phyloP scores from a whole-genome alignment of 2,329 filamentous ascomycete species.

The Sporothrix sp. region DNA sequence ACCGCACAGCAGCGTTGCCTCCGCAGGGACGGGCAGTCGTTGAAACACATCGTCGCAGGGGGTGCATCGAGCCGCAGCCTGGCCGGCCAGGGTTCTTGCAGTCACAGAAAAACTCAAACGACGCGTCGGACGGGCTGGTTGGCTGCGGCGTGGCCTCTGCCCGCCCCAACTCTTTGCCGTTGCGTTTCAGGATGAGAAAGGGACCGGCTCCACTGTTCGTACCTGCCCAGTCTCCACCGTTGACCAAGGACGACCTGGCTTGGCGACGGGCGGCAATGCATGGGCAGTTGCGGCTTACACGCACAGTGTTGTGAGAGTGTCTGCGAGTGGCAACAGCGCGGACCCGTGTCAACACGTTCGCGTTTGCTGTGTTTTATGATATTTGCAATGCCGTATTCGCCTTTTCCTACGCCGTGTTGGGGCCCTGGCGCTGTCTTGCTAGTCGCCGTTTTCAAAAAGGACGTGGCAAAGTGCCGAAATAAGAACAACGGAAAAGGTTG shows the following conservation, averaged over 20 bases:
- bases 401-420: not conserved
- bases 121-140: not conserved
- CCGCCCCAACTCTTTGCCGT: not conserved
- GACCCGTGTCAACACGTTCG: too few relatives aligned
- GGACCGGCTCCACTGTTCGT: not conserved
- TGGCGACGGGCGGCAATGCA: constrained; percentile 2
- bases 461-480: not conserved
- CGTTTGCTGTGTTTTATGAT: not conserved
- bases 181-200: constrained; percentile 5
- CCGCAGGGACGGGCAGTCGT: too few relatives aligned
- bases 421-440: not conserved
- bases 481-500: not conserved
- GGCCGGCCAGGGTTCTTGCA: too few relatives aligned
- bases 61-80: too few relatives aligned
- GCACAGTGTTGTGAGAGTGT: too few relatives aligned
- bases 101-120: not conserved
- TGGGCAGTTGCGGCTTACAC: not conserved
- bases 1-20: too few relatives aligned
- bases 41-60: too few relatives aligned
- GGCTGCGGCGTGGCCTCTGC: not conserved
- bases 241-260: not conserved
- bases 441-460: not conserved
- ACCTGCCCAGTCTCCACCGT: constrained; percentile 1
- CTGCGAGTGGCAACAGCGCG: too few relatives aligned
- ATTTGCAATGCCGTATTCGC: too few relatives aligned